These are phyloP conservation scores for Fonsecaea nubica DNA, from an alignment of 2,329 filamentous ascomycete species.

Conservation along the genomic window DNA sequence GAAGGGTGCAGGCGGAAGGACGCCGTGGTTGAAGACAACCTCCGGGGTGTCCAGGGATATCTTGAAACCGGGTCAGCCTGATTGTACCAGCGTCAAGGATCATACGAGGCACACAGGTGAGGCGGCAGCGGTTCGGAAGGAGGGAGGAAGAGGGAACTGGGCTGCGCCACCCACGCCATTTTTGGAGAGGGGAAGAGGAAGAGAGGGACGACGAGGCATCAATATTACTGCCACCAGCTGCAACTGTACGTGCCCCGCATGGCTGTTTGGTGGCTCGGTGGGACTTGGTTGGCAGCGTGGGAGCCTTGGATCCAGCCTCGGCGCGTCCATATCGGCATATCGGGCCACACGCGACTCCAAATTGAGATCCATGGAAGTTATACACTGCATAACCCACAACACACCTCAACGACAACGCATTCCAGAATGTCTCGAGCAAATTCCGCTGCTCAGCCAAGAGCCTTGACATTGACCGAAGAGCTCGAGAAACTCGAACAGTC, in stretches of 20 bases:
- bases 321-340: neutral
- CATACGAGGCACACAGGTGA: constrained; percentile 7
- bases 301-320: neutral
- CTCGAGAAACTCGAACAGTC: constrained; percentile 95
- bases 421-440: constrained; percentile 33
- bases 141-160: neutral
- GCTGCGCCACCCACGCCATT: constrained; percentile 30
- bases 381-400: neutral
- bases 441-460: constrained; percentile 47
- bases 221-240: too few species aligned
- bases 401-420: neutral
- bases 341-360: constrained; percentile 5
- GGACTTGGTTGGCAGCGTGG: neutral
- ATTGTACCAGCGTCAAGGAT: neutral
- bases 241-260: neutral
- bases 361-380: neutral
- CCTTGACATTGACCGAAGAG: constrained; percentile 87
- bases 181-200: neutral
- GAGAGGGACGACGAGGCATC: constrained; percentile 14
- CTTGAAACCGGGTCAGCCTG: constrained; percentile 32
- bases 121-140: neutral
- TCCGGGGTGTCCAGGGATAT: neutral
- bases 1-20: neutral
- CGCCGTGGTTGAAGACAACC: constrained; percentile 11
- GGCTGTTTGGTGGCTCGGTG: neutral